These are phyloP conservation scores for Aspergillus piperis DNA, from an alignment of 2,329 filamentous ascomycete genomes.

Conservation along the genomic window DNA sequence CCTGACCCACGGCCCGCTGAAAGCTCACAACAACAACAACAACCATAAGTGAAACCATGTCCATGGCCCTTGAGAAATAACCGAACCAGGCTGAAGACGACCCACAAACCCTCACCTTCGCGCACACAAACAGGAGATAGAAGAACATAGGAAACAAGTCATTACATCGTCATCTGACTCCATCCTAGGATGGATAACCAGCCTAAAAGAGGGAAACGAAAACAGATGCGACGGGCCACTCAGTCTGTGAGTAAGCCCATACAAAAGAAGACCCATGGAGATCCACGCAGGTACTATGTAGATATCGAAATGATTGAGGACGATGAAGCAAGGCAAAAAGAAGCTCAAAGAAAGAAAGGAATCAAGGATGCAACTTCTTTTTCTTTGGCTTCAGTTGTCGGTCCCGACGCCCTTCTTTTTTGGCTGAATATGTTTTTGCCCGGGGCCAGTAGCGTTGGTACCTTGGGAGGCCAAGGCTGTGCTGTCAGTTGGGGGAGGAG, in stretches of 20 bases:
- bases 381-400: slow-evolving; percentile 26
- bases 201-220: slow-evolving; percentile 13
- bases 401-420: slow-evolving; percentile 44
- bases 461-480: slow-evolving; percentile 25
- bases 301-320: slow-evolving; percentile 11
- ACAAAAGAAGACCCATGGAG: not conserved
- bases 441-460: slow-evolving; percentile 22
- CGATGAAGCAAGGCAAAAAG: slow-evolving; percentile 12
- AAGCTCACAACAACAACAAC: not conserved
- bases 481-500: slow-evolving; percentile 28
- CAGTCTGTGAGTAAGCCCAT: not conserved
- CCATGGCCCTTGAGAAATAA: not conserved
- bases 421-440: slow-evolving; percentile 42
- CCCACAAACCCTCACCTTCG: not conserved
- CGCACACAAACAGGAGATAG: slow-evolving; percentile 3
- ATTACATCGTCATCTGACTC: slow-evolving; percentile 35
- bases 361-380: slow-evolving; percentile 2
- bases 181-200: slow-evolving; percentile 13
- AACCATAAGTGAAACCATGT: not conserved
- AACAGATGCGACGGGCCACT: slow-evolving; percentile 14
- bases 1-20: slow-evolving; percentile 1
- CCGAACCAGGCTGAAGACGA: slow-evolving; percentile 2
- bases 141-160: slow-evolving; percentile 28
- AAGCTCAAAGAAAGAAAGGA: slow-evolving; percentile 5
- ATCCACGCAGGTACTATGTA: not conserved